These are phyloP conservation scores for Eucalyptus urophylla DNA, from an alignment of 345 rosid species.

Conservation along the genomic window DNA sequence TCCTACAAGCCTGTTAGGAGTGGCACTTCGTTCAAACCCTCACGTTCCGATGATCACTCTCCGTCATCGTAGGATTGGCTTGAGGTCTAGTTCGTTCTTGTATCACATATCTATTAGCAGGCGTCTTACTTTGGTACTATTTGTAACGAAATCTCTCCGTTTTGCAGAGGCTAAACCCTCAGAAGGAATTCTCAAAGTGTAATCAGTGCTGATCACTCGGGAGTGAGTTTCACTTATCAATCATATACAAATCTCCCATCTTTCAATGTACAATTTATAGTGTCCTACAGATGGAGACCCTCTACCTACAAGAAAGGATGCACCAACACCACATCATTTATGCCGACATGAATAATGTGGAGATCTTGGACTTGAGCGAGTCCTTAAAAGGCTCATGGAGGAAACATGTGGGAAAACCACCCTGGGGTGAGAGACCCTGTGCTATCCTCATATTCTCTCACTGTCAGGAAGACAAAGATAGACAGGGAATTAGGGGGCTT, in stretches of 20 bases:
- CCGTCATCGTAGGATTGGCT: background rate
- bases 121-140: background rate
- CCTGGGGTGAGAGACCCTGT: too few species aligned
- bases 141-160: background rate
- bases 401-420: too few species aligned
- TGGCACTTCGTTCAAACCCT: background rate
- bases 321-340: background rate
- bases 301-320: background rate
- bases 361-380: background rate
- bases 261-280: background rate
- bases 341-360: background rate
- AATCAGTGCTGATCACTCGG: rapidly evolving
- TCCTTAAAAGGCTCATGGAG: too few species aligned
- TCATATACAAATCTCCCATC: background rate
- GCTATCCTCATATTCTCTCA: too few species aligned
- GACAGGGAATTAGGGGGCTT: too few species aligned
- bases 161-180: background rate
- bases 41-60: background rate
- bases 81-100: background rate
- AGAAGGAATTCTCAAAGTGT: background rate
- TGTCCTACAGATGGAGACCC: background rate
- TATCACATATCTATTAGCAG: background rate
- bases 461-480: rapidly evolving
- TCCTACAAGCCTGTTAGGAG: background rate
- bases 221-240: background rate